Evolutionary conservation across 177 flowering plant genomes (phyloP).

Genomic region (Tripterygium wilfordii): DNA sequence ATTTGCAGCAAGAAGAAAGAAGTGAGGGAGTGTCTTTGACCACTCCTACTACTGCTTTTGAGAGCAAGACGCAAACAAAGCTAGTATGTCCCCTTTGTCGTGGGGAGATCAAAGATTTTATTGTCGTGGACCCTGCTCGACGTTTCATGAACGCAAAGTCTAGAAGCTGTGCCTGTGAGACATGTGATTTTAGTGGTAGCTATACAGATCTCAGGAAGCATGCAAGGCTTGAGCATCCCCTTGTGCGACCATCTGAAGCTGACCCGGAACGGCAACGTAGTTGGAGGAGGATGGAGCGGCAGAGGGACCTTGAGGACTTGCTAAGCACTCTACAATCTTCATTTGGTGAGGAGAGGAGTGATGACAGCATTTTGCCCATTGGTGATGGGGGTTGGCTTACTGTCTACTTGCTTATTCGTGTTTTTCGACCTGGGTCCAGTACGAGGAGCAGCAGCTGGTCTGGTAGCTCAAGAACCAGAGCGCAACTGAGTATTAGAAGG

Average conservation of each 20-base stretch:
- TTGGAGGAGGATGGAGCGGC: conserved; percentile 80
- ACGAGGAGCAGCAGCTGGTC: conserved; percentile 45
- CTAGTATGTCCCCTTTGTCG: conserved; percentile 84
- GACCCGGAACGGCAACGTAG: conserved; percentile 70
- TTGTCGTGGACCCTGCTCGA: conserved; percentile 71
- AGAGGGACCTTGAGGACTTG: conserved; percentile 79
- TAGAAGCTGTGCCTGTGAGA: conserved; percentile 75
- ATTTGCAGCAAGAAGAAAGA: conserved; percentile 18
- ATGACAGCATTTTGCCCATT: conserved; percentile 23
- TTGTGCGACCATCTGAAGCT: conserved; percentile 62
- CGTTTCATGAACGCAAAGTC: conserved; percentile 71
- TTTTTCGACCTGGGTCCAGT: conserved; percentile 34
- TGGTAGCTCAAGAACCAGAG: conserved; percentile 44
- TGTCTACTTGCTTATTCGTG: conserved; percentile 52
- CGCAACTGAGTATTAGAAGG: conserved; percentile 41
- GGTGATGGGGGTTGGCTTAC: conserved; percentile 59
- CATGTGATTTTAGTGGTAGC: conserved; percentile 63
- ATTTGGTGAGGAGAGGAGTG: conserved; percentile 44
- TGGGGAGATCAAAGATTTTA: conserved; percentile 65
- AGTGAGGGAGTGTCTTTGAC: conserved; percentile 16
- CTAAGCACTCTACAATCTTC: conserved; percentile 76
- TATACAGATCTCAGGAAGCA: conserved; percentile 80
- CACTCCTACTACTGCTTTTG: conserved; percentile 19
- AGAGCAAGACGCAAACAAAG: conserved; percentile 23
- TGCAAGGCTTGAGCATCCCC: conserved; percentile 75